Evolutionary conservation across 2,329 filamentous ascomycete species (phyloP).

Genomic region (Aspergillus alliaceus): DNA sequence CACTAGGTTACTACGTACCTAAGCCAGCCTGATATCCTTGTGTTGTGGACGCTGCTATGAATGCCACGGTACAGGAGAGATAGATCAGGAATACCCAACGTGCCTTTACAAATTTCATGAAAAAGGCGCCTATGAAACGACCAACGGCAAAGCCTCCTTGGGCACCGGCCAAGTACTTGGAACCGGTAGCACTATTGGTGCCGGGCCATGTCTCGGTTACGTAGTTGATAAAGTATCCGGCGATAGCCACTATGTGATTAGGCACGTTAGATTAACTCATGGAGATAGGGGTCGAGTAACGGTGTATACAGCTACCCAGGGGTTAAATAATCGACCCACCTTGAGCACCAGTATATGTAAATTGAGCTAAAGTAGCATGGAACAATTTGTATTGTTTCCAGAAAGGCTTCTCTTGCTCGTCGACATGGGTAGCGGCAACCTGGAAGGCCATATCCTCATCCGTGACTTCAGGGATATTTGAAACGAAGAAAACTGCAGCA

Average conservation of each 20-base stretch:
- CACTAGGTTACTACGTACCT: conserved; percentile 19
- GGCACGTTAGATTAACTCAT: neutral
- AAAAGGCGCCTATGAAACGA: conserved; percentile 64
- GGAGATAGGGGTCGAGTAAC: neutral
- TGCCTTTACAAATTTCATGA: conserved; percentile 67
- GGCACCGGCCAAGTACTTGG: conserved; percentile 71
- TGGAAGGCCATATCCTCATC: conserved; percentile 68
- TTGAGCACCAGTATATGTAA: conserved; percentile 79
- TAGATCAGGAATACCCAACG: conserved; percentile 72
- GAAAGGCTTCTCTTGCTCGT: conserved; percentile 60
- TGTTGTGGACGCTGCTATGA: conserved; percentile 53
- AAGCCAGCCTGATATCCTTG: conserved; percentile 51
- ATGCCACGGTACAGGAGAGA: conserved; percentile 62
- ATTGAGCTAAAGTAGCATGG: conserved; percentile 73
- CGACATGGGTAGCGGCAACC: conserved; percentile 55
- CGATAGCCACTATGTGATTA: conserved; percentile 41
- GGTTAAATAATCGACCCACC: conserved; percentile 34
- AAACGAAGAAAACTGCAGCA: conserved; percentile 66
- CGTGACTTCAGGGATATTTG: conserved; percentile 70
- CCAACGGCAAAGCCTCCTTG: conserved; percentile 72
- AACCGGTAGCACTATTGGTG: conserved; percentile 56
- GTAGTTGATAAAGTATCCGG: conserved; percentile 72
- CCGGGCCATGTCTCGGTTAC: conserved; percentile 59
- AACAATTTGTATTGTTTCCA: conserved; percentile 73
- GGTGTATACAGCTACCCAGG: neutral